phyloP scores from a whole-genome alignment of 441 rosid genomes.

The Aquilaria agallochum region DNA sequence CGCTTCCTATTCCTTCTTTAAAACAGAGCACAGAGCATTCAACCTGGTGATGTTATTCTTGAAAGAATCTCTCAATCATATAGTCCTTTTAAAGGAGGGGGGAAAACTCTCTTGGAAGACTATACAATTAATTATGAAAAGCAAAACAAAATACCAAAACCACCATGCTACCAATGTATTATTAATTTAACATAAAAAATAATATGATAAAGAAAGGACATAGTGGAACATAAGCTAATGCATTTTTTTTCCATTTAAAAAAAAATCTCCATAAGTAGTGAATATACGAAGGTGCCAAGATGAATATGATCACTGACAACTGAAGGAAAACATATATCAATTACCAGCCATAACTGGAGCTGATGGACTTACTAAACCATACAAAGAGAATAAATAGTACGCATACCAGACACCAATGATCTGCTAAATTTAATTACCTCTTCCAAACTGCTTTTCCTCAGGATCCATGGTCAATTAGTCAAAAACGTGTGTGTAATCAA shows the following conservation, averaged over 20 bases:
- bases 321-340: background rate
- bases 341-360: background rate
- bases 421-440: constrained; percentile 25
- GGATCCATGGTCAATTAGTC: constrained; percentile 34
- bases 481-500: too few species aligned
- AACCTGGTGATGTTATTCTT: background rate
- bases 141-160: too few species aligned
- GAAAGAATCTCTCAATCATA: constrained; percentile 5
- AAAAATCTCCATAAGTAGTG: constrained; percentile 15
- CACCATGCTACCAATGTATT: too few species aligned
- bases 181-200: too few species aligned
- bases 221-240: too few species aligned
- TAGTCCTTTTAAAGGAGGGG: too few species aligned
- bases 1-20: background rate
- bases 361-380: background rate
- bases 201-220: too few species aligned
- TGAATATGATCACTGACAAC: background rate
- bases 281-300: background rate
- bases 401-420: background rate
- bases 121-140: too few species aligned
- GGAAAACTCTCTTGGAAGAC: too few species aligned
- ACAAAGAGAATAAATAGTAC: background rate
- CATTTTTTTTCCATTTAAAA: too few species aligned
- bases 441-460: constrained; percentile 54
- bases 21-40: too few species aligned